Base-by-base conservation (phyloP, 208 protist genomes). In the Acanthamoeba castellanii region DNA sequence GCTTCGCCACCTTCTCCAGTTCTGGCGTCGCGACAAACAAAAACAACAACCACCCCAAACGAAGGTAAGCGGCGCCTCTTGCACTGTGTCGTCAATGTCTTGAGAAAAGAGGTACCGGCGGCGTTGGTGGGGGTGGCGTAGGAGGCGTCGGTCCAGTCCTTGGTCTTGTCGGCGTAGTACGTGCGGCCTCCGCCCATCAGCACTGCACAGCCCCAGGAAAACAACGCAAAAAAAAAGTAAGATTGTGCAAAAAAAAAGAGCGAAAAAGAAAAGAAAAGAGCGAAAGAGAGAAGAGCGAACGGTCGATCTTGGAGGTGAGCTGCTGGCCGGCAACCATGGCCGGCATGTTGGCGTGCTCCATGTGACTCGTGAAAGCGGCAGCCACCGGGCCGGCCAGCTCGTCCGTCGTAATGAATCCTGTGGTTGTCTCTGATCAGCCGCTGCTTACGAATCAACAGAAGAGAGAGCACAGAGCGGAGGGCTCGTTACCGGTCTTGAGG, bases 331-430 rank as follows among this genome's bases (percentile, higher is more conserved):
- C 45, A 3, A 87, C 47, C 45, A 37, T 52, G 22, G 16, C 47
- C 8, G 78, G 5, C 78, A 87, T 87, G 45, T 52, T 52, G 37
- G n/a, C 45, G 22, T 37, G 7, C n/a, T 87, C 47, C 78, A 87
- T 59, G 50, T 87, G 78, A 13, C 37, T 59, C 27, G 78, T 87
- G 78, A 87, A 87, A 9, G 78, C 78, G 7, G 78, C 78, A 8
- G 78, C 78, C 47, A 87, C 78, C 6, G 78, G 78, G 18, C 78
- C 78, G 78, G 45, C 25, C 30, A 87, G n/a, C 45, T 87, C 47
- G 78, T 34, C 50, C 20, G 78, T 87, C 20, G 78, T 87, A 25
- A 87, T 59, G 78, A 61, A 87, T 11, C 78, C 78, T 87, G 66
- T 16, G 42, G 20, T 47, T 13, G n/a, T 25, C n/a, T 68, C 61